Evolutionary conservation across 1,284 basidiomycete genomes (phyloP).

Genomic region (Kwoniella shivajii): DNA sequence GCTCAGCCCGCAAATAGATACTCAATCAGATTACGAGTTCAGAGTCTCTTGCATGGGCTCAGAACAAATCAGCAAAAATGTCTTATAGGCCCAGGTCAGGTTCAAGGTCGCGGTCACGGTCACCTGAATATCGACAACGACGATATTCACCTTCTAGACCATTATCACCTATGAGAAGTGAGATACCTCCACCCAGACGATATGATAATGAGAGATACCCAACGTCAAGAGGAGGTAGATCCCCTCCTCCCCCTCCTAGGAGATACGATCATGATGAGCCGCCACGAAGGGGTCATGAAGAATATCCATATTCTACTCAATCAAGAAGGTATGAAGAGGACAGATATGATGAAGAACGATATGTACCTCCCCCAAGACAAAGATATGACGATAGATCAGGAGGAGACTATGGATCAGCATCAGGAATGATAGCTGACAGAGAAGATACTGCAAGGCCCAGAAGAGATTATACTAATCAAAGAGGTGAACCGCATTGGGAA

Average conservation of each 20-base stretch:
- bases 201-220: background rate
- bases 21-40: background rate
- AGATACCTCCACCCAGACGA: slow-evolving; percentile 14
- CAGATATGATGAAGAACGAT: slow-evolving; percentile 12
- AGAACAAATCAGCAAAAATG: background rate
- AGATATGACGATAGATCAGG: slow-evolving; percentile 9
- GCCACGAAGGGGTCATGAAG: slow-evolving; percentile 8
- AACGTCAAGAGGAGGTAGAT: too few relatives aligned
- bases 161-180: slow-evolving; percentile 16
- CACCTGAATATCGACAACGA: slow-evolving; percentile 22
- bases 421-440: slow-evolving; percentile 27
- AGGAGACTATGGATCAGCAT: slow-evolving; percentile 5
- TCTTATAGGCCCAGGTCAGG: slow-evolving; percentile 14
- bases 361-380: background rate
- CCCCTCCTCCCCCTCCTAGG: background rate
- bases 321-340: slow-evolving; percentile 13
- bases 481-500: slow-evolving; percentile 30
- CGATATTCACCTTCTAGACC: slow-evolving; percentile 39
- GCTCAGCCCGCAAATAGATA: too few relatives aligned
- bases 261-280: slow-evolving; percentile 21
- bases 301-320: slow-evolving; percentile 17
- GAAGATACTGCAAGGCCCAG: slow-evolving; percentile 15
- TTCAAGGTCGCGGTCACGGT: slow-evolving; percentile 25
- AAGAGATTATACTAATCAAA: slow-evolving; percentile 1
- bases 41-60: background rate